Conservation (phyloP, 441 rosid genomes). For the Biscutella auriculata region DNA sequence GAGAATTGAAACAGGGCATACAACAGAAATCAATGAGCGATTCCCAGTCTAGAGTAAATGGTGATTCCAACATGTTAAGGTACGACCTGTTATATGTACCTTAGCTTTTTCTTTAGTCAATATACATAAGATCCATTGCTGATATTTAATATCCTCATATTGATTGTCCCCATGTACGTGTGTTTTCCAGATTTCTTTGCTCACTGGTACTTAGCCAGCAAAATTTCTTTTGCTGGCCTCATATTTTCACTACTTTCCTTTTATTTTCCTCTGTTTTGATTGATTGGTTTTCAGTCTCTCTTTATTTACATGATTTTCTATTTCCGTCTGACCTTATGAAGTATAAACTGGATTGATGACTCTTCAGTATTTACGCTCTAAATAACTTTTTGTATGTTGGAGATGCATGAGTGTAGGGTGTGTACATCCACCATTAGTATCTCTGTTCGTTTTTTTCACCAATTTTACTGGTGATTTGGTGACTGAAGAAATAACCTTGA, state of each 20-base stretch:
- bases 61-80: constrained; percentile 78
- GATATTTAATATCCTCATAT: background rate
- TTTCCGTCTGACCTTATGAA: constrained; percentile 2
- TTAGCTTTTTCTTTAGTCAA: constrained; percentile 10
- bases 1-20: constrained; percentile 68
- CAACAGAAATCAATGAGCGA: constrained; percentile 46
- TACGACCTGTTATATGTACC: constrained; percentile 22
- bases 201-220: background rate
- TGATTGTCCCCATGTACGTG: constrained; percentile 4
- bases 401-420: background rate
- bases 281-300: background rate
- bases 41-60: constrained; percentile 52
- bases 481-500: background rate
- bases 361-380: background rate
- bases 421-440: background rate
- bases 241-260: background rate
- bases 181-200: background rate
- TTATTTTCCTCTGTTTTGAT: background rate
- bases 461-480: constrained; percentile 3
- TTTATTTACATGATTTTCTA: background rate
- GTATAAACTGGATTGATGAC: constrained; percentile 7
- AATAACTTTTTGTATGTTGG: constrained; percentile 1
- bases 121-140: background rate
- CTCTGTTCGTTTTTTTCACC: background rate
- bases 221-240: background rate